Conservation (phyloP, 2,329 filamentous ascomycete species). For the Verticillium tricorpus region DNA sequence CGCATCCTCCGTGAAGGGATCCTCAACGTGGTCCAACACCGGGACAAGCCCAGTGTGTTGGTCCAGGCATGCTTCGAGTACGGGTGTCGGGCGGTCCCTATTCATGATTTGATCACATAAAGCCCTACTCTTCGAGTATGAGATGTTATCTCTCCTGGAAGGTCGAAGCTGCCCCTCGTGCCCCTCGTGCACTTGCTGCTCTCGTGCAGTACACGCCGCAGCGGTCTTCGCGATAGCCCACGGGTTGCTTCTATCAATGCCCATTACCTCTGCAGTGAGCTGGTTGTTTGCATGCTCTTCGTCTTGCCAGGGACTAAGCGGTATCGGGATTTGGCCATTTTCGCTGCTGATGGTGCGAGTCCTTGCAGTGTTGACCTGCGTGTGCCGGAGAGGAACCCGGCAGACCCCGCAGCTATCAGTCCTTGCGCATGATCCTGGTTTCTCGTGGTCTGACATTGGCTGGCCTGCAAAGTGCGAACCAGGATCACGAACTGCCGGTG, state of each 20-base stretch:
- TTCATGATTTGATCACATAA: not conserved
- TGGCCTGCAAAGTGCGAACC: not conserved
- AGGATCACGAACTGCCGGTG: not conserved
- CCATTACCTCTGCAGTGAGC: too few relatives aligned
- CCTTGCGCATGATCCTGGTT: not conserved
- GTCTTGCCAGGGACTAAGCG: not conserved
- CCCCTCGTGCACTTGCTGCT: not conserved
- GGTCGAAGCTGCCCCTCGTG: not conserved
- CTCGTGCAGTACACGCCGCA: not conserved
- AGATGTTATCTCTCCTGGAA: not conserved
- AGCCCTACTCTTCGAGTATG: not conserved
- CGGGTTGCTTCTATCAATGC: constrained; percentile 3
- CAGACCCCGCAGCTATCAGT: not conserved
- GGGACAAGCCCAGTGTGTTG: not conserved
- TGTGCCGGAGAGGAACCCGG: not conserved
- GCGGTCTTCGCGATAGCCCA: constrained; percentile 9
- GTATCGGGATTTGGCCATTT: not conserved
- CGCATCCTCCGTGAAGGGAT: not conserved
- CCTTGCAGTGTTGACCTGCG: constrained; percentile 6
- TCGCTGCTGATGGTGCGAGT: constrained; percentile 1
- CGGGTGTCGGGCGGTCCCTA: not conserved
- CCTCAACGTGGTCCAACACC: not conserved
- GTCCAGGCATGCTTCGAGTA: not conserved
- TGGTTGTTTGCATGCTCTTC: not conserved
- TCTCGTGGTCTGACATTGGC: not conserved